Evolutionary conservation across 192 early-diverging fungal species (phyloP).

Genomic region (Helicostylum pulchrum): DNA sequence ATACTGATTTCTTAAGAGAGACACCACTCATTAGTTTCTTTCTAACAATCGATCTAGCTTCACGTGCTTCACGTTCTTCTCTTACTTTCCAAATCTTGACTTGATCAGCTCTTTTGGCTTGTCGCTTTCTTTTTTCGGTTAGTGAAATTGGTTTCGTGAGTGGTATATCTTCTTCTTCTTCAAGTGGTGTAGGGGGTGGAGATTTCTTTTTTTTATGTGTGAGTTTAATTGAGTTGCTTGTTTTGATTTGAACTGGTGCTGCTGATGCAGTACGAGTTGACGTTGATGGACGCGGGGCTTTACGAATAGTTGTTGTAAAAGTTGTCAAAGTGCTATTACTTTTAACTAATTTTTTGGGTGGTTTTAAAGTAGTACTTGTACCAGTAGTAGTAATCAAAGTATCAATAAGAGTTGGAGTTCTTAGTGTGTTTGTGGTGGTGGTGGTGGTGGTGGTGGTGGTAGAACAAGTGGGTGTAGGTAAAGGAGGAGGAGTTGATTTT

Average conservation of each 20-base stretch:
- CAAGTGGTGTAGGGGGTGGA: background rate
- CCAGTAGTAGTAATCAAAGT: background rate
- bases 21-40: conserved; percentile 8
- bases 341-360: background rate
- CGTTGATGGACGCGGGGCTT: conserved; percentile 1
- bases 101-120: conserved; percentile 30
- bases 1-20: background rate
- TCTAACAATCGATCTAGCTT: conserved; percentile 13
- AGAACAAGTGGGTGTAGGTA: background rate
- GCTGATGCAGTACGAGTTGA: conserved; percentile 1
- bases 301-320: background rate
- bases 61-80: conserved; percentile 33
- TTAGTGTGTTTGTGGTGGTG: background rate
- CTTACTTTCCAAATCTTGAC: conserved; percentile 34
- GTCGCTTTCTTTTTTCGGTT: conserved; percentile 31
- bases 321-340: background rate
- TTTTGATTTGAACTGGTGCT: background rate
- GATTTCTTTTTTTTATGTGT: conserved; percentile 5
- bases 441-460: background rate
- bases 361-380: background rate
- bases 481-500: conserved; percentile 2
- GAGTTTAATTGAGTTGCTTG: background rate
- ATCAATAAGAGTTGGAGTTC: background rate
- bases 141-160: conserved; percentile 16
- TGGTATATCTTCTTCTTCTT: conserved; percentile 16